These are phyloP conservation scores for Pseudocercospora ulei DNA, from an alignment of 2,329 filamentous ascomycete genomes.

Conservation along the genomic window DNA sequence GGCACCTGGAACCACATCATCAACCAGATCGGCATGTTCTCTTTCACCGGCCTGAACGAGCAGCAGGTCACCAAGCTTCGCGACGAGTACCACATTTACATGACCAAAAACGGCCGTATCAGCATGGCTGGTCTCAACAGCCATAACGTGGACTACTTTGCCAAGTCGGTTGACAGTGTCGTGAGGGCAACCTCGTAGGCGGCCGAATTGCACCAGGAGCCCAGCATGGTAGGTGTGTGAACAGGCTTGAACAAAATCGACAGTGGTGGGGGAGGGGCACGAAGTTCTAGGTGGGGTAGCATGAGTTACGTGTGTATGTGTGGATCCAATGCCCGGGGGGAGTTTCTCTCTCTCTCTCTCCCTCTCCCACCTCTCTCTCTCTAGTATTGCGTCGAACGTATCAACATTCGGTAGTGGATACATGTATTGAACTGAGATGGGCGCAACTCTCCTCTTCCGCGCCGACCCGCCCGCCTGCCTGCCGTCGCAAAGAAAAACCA, in stretches of 20 bases:
- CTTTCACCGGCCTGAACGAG: constrained; percentile 72
- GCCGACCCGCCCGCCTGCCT: too few relatives aligned
- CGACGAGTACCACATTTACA: constrained; percentile 66
- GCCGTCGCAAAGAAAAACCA: too few relatives aligned
- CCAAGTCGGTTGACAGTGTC: constrained; percentile 75
- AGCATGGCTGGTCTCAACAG: constrained; percentile 97
- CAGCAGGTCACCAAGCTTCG: constrained; percentile 62
- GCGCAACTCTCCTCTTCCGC: too few relatives aligned
- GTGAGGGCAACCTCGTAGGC: constrained; percentile 48
- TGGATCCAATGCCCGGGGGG: too few relatives aligned
- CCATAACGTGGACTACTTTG: constrained; percentile 85
- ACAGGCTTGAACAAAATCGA: constrained; percentile 1
- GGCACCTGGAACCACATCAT: constrained; percentile 96
- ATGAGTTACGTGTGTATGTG: too few relatives aligned
- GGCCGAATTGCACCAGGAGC: too few relatives aligned
- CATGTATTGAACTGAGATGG: too few relatives aligned
- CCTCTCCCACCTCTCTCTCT: too few relatives aligned
- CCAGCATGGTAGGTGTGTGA: constrained; percentile 1
- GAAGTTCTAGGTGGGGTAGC: neutral
- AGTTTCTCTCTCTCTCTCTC: too few relatives aligned
- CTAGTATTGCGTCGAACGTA: too few relatives aligned
- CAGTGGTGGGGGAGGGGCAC: constrained; percentile 2
- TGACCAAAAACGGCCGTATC: constrained; percentile 96
- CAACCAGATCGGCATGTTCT: constrained; percentile 99
- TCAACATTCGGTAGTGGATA: too few relatives aligned